phyloP scores from a whole-genome alignment of 345 rosid genomes.

The Gossypium anomalum region DNA sequence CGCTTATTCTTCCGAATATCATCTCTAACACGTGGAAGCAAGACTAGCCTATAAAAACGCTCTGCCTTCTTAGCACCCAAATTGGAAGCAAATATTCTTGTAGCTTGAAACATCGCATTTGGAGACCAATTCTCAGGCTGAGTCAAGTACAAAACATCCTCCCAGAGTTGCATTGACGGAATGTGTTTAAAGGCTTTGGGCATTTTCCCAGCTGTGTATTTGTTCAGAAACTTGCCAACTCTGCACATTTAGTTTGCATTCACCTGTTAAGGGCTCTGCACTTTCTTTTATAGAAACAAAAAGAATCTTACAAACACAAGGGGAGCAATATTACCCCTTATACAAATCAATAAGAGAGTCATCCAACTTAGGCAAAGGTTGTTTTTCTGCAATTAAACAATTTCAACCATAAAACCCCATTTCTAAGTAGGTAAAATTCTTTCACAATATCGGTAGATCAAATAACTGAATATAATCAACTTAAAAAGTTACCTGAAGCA shows the following conservation, averaged over 20 bases:
- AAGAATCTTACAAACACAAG: background rate
- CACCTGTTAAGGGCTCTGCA: background rate
- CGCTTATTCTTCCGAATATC: constrained; percentile 76
- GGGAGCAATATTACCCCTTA: constrained; percentile 51
- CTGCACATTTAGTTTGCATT: constrained; percentile 33
- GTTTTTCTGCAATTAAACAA: constrained; percentile 48
- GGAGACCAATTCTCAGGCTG: constrained; percentile 97
- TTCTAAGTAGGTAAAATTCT: background rate
- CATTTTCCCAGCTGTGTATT: constrained; percentile 79
- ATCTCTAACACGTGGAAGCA: constrained; percentile 91
- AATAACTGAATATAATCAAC: background rate
- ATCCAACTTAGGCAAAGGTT: constrained; percentile 67
- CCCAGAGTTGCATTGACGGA: constrained; percentile 73
- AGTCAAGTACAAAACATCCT: constrained; percentile 76
- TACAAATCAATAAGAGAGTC: constrained; percentile 56
- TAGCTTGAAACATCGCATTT: constrained; percentile 88
- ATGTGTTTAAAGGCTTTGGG: constrained; percentile 84
- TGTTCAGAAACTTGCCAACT: constrained; percentile 67
- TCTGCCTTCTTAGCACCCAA: constrained; percentile 63
- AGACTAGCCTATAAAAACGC: constrained; percentile 65
- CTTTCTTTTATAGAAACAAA: background rate
- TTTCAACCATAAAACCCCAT: constrained; percentile 1
- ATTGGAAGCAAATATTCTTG: constrained; percentile 78
- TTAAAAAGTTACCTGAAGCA: constrained; percentile 49
- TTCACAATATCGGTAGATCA: background rate